phyloP scores from a whole-genome alignment of 495 filamentous ascomycete genomes.

The Choiromyces venosus region DNA sequence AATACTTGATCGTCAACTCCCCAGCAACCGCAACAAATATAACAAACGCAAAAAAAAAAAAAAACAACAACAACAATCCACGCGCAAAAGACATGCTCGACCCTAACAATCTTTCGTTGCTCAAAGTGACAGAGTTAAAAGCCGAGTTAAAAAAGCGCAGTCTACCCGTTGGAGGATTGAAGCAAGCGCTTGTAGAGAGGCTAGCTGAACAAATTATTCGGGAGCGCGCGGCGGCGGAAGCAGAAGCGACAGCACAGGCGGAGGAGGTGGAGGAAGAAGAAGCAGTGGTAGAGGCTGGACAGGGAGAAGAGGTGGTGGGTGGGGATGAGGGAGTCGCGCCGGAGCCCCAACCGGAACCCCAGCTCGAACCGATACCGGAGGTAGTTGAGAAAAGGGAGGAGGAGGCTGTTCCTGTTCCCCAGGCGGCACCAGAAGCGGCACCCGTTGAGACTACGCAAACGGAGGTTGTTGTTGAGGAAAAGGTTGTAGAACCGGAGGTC shows the following conservation, averaged over 20 bases:
- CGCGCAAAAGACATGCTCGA: constrained; percentile 50
- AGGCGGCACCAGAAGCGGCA: background rate
- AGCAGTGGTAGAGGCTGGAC: constrained; percentile 13
- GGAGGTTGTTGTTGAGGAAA: constrained; percentile 2
- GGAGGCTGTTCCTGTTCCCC: background rate
- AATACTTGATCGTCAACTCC: background rate
- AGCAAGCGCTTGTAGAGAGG: constrained; percentile 54
- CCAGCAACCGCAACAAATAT: background rate
- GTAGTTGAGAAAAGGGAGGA: constrained; percentile 13
- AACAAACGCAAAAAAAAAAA: background rate
- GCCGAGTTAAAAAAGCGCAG: constrained; percentile 55
- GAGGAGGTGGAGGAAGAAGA: constrained; percentile 23
- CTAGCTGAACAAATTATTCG: constrained; percentile 41
- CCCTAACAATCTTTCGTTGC: constrained; percentile 46
- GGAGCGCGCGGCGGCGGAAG: constrained; percentile 40
- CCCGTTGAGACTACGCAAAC: background rate
- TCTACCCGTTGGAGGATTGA: constrained; percentile 53
- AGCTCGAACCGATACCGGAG: constrained; percentile 8
- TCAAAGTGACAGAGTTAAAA: constrained; percentile 58
- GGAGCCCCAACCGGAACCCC: background rate
- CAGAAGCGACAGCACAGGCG: constrained; percentile 12
- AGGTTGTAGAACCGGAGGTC: background rate
- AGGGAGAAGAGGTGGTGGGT: constrained; percentile 22
- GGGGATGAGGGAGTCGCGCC: constrained; percentile 11
- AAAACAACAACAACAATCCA: constrained; percentile 15